A percentile compares a stretch with the other conserved stretches of the same genome.
Evolutionary conservation across 768 basidiomycete genomes (phyloP).

Genomic region (Kwoniella botswanensis): DNA sequence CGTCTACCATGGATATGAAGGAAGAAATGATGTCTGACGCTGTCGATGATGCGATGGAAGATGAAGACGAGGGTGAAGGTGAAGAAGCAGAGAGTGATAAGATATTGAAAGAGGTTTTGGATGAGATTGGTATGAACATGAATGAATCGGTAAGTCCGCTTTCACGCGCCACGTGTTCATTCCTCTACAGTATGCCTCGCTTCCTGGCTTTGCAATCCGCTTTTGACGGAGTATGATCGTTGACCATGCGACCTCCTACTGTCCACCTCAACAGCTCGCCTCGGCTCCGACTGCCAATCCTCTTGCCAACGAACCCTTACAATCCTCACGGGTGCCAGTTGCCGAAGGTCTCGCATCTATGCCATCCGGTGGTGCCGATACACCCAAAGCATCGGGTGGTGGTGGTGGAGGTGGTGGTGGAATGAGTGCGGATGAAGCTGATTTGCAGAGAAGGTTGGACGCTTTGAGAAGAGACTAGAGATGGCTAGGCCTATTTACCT

Average conservation of each 20-base stretch:
- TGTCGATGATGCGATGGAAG: conserved; percentile 96
- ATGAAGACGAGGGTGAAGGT: conserved; percentile 74
- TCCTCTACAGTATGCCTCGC: not conserved
- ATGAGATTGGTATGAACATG: conserved; percentile 92
- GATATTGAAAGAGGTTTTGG: conserved; percentile 92
- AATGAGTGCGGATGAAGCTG: conserved; percentile 78
- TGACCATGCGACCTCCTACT: not conserved
- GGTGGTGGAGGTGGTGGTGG: conserved; percentile 39
- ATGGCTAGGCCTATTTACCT: not conserved
- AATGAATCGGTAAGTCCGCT: conserved; percentile 70
- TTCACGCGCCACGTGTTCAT: not conserved
- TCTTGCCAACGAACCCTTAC: conserved; percentile 66
- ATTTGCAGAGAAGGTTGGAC: conserved; percentile 89
- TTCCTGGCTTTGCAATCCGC: not conserved
- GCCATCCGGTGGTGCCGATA: conserved; percentile 57
- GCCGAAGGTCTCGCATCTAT: conserved; percentile 76
- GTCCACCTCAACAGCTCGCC: conserved; percentile 66
- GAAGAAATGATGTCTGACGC: conserved; percentile 99
- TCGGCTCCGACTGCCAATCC: conserved; percentile 78
- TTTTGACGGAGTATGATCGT: not conserved
- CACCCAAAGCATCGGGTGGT: conserved; percentile 60
- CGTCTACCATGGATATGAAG: conserved; percentile 99
- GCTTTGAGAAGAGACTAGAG: conserved; percentile 64
- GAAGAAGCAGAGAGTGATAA: conserved; percentile 96
- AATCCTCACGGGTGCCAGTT: conserved; percentile 75